Base-by-base conservation (phyloP, 202 grass and related monocot genomes). In the Zizania palustris region DNA sequence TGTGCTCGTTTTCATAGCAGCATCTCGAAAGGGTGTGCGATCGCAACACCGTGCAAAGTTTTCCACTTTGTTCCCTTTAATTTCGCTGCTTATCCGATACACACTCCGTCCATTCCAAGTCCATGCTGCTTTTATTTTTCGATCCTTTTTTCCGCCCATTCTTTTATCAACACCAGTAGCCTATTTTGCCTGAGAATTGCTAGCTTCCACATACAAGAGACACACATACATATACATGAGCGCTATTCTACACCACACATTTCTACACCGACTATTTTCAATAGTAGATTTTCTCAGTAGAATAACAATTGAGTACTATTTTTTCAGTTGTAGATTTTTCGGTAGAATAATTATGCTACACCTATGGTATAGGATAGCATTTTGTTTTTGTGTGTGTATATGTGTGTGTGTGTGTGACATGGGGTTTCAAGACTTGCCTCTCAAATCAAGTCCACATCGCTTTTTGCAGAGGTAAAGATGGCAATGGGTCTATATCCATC, bases 21-120 rank as follows among this genome's bases (percentile, higher is more conserved):
- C 63, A 70, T 70, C 35, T 53, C 51, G 51, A 61, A 49, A 9
- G 12, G 20, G 9, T 36, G 44, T 51, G 54, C 11, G 72, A 76
- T 69, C 20, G 46, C 64, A 70, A 70, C 45, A 12, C 3, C 72
- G 50, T n/a, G 45, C 81, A 83, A 69, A 83, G 81, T 53, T 51
- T 11, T 13, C 7, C 19, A 9, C 42, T 44, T 67, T 6, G 4
- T n/a, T n/a, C n/a, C n/a, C 18, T 80, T 64, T 34, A 15, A 40
- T 77, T 77, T 28, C 65, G n/a, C 28, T 12, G 21, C 73, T 72
- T 71, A 22, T 77, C 65, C 37, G 51, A 46, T 6, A 46, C 5
- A 21, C 4, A 44, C 9, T 60, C 57, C 2, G 54, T 39, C 45
- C 73, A 65, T 45, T 45, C 66, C 74, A 18, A 9, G 66, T 65